These are phyloP conservation scores for Flaveria brownii DNA, from an alignment of 129 eudicot species.

Conservation along the genomic window DNA sequence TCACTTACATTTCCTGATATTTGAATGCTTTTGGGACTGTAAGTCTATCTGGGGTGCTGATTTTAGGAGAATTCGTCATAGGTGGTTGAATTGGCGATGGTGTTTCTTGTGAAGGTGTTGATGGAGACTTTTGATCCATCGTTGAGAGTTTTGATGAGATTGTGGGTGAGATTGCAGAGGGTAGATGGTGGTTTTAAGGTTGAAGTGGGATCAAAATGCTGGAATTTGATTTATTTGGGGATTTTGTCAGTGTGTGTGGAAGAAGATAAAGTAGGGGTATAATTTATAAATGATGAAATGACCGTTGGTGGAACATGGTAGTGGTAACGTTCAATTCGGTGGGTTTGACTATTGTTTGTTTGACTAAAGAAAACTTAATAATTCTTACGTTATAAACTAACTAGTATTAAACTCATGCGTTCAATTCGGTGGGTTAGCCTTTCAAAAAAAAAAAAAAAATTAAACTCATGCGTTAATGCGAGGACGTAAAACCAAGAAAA, in stretches of 20 bases:
- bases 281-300: neutral
- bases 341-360: slow-evolving; percentile 11
- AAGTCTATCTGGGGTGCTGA: slow-evolving; percentile 63
- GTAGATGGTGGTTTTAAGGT: slow-evolving; percentile 16
- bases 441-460: no score
- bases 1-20: slow-evolving; percentile 63
- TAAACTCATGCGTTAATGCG: no score
- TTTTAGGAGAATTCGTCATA: no score
- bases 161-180: neutral
- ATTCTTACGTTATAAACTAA: no score
- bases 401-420: no score
- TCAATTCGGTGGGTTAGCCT: no score
- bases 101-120: slow-evolving; percentile 9
- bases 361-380: neutral
- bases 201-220: neutral
- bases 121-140: slow-evolving; percentile 36
- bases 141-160: slow-evolving; percentile 11
- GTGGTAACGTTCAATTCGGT: slow-evolving; percentile 28
- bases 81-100: neutral
- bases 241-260: slow-evolving; percentile 25
- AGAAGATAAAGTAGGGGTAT: slow-evolving; percentile 7
- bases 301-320: slow-evolving; percentile 25
- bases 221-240: slow-evolving; percentile 8
- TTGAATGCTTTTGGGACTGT: slow-evolving; percentile 81
- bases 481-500: no score